These are phyloP conservation scores for Chlamydomonas schloesseri DNA, from an alignment of 139 green algal species.

Conservation along the genomic window DNA sequence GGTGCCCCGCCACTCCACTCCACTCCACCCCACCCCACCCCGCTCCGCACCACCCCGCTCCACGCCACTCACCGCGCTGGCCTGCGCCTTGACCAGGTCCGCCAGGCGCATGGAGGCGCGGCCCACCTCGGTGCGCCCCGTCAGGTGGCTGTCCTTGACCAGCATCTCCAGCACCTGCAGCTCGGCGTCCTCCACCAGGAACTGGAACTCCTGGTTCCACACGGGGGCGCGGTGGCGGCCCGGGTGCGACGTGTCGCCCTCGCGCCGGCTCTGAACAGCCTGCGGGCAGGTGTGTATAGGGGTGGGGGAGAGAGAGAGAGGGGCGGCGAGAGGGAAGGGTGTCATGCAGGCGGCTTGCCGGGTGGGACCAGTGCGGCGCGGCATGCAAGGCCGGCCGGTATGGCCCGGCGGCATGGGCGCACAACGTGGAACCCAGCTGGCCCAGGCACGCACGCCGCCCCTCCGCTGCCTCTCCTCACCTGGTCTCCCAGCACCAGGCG, in stretches of 20 bases:
- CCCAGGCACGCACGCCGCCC: not conserved
- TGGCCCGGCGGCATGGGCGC: too few relatives aligned
- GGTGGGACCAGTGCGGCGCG: too few relatives aligned
- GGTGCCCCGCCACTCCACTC: too few relatives aligned
- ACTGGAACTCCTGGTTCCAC: slow-evolving; percentile 96
- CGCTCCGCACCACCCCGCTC: too few relatives aligned
- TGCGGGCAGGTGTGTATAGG: too few relatives aligned
- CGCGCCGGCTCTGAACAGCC: slow-evolving; percentile 75
- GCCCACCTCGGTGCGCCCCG: slow-evolving; percentile 84
- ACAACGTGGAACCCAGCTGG: too few relatives aligned
- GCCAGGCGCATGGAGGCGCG: slow-evolving; percentile 69
- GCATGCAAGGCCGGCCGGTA: too few relatives aligned
- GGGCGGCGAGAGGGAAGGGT: too few relatives aligned
- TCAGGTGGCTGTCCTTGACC: slow-evolving; percentile 90
- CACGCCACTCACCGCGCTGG: not conserved
- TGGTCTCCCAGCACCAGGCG: slow-evolving; percentile 88
- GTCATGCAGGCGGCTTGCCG: too few relatives aligned
- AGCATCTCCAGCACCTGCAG: slow-evolving; percentile 82
- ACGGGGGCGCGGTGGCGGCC: slow-evolving; percentile 82
- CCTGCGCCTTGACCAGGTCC: slow-evolving; percentile 35
- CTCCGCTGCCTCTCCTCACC: slow-evolving; percentile 1
- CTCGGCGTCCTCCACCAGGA: slow-evolving; percentile 88
- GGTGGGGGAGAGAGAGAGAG: not conserved
- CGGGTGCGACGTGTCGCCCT: slow-evolving; percentile 83
- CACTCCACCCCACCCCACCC: not conserved